A percentile compares a stretch with the other conserved stretches of the same genome.
Evolutionary conservation across 805 yeast species (phyloP).

Genomic region (Clavispora phyllophila): DNA sequence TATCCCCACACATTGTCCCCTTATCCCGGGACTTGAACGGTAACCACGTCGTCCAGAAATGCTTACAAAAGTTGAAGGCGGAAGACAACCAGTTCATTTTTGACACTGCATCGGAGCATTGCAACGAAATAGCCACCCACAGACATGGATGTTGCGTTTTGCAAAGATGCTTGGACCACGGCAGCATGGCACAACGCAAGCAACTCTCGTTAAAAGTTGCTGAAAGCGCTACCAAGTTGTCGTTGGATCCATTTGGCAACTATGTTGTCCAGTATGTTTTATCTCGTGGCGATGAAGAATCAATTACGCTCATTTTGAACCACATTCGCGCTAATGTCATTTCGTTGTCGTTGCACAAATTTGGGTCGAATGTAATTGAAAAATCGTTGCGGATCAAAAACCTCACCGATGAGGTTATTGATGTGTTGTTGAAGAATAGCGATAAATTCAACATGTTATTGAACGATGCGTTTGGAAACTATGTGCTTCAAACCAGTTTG

Average conservation of each 20-base stretch:
- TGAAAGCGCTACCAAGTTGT: conserved; percentile 58
- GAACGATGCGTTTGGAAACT: conserved; percentile 57
- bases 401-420: conserved; percentile 42
- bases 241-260: conserved; percentile 93
- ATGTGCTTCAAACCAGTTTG: conserved; percentile 54
- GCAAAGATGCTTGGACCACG: conserved; percentile 92
- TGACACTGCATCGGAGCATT: conserved; percentile 71
- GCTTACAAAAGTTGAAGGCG: conserved; percentile 65
- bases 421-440: conserved; percentile 34
- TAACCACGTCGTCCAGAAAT: conserved; percentile 93
- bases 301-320: conserved; percentile 28
- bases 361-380: conserved; percentile 58
- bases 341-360: conserved; percentile 51
- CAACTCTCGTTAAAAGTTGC: conserved; percentile 67
- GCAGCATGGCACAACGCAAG: conserved; percentile 62
- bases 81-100: conserved; percentile 82
- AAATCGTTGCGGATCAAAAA: conserved; percentile 46
- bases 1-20: conserved; percentile 67
- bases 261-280: conserved; percentile 93
- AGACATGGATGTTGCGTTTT: conserved; percentile 94
- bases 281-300: conserved; percentile 39
- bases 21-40: conserved; percentile 90
- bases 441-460: conserved; percentile 38
- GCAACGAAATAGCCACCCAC: conserved; percentile 84
- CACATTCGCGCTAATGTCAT: conserved; percentile 35